A percentile compares a stretch with the other conserved stretches of the same genome.
phyloP scores from a whole-genome alignment of 2,329 filamentous ascomycete genomes.

The Rutstroemia sp. region DNA sequence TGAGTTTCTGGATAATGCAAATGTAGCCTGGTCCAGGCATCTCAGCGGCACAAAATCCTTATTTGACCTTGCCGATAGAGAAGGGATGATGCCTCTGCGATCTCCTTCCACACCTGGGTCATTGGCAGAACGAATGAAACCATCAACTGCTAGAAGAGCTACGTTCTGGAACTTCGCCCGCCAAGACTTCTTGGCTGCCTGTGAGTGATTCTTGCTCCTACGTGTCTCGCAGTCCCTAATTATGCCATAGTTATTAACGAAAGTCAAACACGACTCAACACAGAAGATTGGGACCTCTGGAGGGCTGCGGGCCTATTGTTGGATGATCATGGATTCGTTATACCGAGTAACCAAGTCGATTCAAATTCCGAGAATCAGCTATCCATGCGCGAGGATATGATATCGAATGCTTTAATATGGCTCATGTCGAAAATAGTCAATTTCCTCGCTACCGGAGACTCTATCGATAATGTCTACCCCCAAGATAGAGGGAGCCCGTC shows the following conservation, averaged over 20 bases:
- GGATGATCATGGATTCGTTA: slow-evolving; percentile 44
- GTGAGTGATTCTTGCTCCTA: slow-evolving; percentile 30
- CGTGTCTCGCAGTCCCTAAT: neutral
- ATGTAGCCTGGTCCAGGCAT: slow-evolving; percentile 55
- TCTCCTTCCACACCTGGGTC: slow-evolving; percentile 32
- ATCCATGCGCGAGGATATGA: slow-evolving; percentile 53
- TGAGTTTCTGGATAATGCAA: slow-evolving; percentile 59
- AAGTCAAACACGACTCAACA: slow-evolving; percentile 51
- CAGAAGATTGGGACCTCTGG: slow-evolving; percentile 56
- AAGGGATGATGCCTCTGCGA: slow-evolving; percentile 36
- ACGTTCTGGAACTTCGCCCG: slow-evolving; percentile 63
- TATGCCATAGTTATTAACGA: slow-evolving; percentile 46
- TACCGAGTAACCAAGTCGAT: slow-evolving; percentile 36
- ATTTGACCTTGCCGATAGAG: slow-evolving; percentile 46
- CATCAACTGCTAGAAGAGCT: slow-evolving; percentile 48
- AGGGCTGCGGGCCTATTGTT: slow-evolving; percentile 54
- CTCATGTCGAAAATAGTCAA: slow-evolving; percentile 60
- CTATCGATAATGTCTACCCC: slow-evolving; percentile 33
- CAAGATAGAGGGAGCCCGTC: slow-evolving; percentile 30
- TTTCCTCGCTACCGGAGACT: slow-evolving; percentile 51
- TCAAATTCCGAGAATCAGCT: slow-evolving; percentile 36
- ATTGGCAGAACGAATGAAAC: slow-evolving; percentile 27
- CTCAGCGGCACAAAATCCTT: slow-evolving; percentile 58
- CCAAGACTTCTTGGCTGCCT: slow-evolving; percentile 58
- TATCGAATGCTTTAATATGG: slow-evolving; percentile 58